Evolutionary conservation across 257 asterid species (phyloP).

Genomic region (Jacaranda copaia): DNA sequence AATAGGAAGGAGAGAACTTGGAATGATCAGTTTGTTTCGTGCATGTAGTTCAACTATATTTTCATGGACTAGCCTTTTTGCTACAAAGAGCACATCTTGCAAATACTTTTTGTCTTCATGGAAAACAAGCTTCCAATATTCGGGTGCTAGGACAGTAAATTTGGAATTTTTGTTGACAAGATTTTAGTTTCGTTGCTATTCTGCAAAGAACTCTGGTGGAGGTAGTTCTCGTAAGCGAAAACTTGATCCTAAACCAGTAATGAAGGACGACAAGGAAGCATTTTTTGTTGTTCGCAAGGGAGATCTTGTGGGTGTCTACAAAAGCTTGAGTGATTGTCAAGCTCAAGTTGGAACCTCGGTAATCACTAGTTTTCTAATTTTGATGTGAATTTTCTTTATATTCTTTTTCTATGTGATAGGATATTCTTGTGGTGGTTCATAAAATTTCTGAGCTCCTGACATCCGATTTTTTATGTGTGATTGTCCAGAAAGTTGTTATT

Average conservation of each 20-base stretch:
- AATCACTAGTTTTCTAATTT: conserved; percentile 43
- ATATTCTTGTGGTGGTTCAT: conserved; percentile 7
- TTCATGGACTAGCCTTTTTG: conserved; percentile 48
- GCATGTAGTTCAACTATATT: conserved; percentile 57
- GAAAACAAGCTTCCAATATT: conserved; percentile 48
- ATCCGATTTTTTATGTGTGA: neutral
- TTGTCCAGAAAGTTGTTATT: conserved; percentile 13
- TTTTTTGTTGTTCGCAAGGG: conserved; percentile 97
- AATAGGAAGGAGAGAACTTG: conserved; percentile 45
- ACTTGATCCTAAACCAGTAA: conserved; percentile 44
- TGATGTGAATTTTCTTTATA: conserved; percentile 21
- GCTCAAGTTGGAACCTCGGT: conserved; percentile 98
- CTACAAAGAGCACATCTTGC: conserved; percentile 47
- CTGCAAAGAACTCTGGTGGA: conserved; percentile 56
- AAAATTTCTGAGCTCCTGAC: neutral
- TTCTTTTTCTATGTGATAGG: neutral
- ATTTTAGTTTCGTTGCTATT: conserved; percentile 55
- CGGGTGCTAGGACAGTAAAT: conserved; percentile 52
- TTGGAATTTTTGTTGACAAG: conserved; percentile 43
- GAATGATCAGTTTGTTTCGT: conserved; percentile 79
- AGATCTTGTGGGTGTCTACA: conserved; percentile 87
- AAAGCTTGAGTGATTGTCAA: conserved; percentile 93
- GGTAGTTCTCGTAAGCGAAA: conserved; percentile 50
- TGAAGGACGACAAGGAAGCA: conserved; percentile 93
- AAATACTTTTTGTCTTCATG: conserved; percentile 49